Evolutionary conservation across 2,329 filamentous ascomycete genomes (phyloP).

Genomic region (Metarhizium anisopliae): DNA sequence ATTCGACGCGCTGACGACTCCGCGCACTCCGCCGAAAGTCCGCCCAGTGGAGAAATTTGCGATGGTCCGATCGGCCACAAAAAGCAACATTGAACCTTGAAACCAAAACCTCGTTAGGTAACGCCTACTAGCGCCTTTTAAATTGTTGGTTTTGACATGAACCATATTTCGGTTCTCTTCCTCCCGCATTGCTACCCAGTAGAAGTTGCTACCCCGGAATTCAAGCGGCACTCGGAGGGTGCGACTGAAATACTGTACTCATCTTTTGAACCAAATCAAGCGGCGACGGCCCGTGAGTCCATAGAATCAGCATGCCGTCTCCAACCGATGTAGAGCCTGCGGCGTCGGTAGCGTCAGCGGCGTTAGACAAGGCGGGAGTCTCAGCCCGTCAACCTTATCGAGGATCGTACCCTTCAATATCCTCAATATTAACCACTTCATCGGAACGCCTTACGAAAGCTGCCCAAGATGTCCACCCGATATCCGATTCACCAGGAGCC

Average conservation of each 20-base stretch:
- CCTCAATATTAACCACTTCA: slow-evolving; percentile 24
- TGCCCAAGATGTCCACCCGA: slow-evolving; percentile 15
- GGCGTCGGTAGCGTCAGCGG: slow-evolving; percentile 9
- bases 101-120: no score
- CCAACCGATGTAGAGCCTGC: neutral
- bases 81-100: no score
- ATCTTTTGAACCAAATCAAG: neutral
- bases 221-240: neutral
- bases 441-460: slow-evolving; percentile 19
- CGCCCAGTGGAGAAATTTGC: no score
- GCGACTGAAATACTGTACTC: neutral
- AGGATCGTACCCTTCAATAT: slow-evolving; percentile 18
- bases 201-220: neutral
- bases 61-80: no score
- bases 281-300: neutral
- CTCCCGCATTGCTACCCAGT: neutral
- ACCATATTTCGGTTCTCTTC: no score
- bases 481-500: slow-evolving; percentile 12
- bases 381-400: slow-evolving; percentile 11
- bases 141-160: no score
- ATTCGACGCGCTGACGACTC: no score
- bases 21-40: no score
- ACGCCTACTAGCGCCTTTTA: no score
- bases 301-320: neutral
- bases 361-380: slow-evolving; percentile 17